phyloP scores from a whole-genome alignment of 495 filamentous ascomycete species.

The Aspergillus haitiensis region DNA sequence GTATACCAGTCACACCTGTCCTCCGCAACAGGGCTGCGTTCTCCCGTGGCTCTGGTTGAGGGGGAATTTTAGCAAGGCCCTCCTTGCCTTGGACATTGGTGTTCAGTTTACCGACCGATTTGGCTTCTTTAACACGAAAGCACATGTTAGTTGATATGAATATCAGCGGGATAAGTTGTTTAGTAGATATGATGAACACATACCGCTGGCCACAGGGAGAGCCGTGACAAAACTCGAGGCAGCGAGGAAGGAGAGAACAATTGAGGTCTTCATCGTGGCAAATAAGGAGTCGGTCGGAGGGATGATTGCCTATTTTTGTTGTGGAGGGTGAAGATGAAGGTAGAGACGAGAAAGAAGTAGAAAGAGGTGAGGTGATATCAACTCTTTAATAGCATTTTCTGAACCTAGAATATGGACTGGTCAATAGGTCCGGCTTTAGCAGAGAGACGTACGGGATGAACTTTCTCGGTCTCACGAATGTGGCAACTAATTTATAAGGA shows the following conservation, averaged over 20 bases:
- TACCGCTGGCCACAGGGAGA: background rate
- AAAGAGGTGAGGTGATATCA: background rate
- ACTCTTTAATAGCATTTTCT: background rate
- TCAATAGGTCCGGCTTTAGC: background rate
- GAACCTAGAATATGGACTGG: too few species aligned
- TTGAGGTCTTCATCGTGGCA: slow-evolving; percentile 7
- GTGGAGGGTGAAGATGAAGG: background rate
- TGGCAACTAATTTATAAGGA: background rate
- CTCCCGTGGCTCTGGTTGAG: too few species aligned
- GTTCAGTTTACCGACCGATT: background rate
- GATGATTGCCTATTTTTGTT: background rate
- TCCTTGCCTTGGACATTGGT: background rate
- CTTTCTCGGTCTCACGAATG: background rate
- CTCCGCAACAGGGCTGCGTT: too few species aligned
- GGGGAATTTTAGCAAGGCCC: background rate
- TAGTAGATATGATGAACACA: background rate
- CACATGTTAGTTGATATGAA: background rate
- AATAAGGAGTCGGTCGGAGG: background rate
- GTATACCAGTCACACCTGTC: too few species aligned
- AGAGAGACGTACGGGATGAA: background rate
- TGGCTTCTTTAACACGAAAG: background rate
- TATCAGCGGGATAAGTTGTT: background rate
- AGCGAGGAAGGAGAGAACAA: slow-evolving; percentile 6
- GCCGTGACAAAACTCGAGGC: slow-evolving; percentile 6
- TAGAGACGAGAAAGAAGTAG: background rate